Percentiles rank a stretch among this genome's conserved stretches.
These are phyloP conservation scores for Stagonosporopsis rhizophila DNA, from an alignment of 2,329 filamentous ascomycete genomes.

Conservation along the genomic window DNA sequence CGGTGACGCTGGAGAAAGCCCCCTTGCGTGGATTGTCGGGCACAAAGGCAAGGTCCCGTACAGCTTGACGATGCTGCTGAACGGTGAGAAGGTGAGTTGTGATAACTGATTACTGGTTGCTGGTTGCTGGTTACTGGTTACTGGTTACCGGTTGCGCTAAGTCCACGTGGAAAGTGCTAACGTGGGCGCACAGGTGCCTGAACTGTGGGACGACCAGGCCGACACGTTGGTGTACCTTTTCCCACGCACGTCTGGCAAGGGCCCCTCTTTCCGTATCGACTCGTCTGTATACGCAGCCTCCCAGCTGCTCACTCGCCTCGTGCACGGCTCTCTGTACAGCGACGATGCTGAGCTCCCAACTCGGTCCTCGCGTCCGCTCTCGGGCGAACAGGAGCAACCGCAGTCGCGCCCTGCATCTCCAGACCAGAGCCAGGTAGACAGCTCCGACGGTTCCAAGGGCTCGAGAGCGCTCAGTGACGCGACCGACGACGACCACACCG, in stretches of 20 bases:
- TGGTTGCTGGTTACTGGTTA: too few species aligned
- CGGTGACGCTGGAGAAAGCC: slow-evolving; percentile 19
- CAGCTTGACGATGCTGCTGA: slow-evolving; percentile 58
- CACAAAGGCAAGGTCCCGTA: slow-evolving; percentile 64
- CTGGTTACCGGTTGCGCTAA: slow-evolving; percentile 8
- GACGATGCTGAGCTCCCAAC: slow-evolving; percentile 36
- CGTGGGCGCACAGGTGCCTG: slow-evolving; percentile 54
- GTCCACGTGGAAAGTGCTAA: slow-evolving; percentile 23
- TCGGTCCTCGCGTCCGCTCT: slow-evolving; percentile 31
- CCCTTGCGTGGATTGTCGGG: slow-evolving; percentile 65
- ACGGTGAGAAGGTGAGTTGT: slow-evolving; percentile 58
- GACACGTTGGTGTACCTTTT: slow-evolving; percentile 70
- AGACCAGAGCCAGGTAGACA: slow-evolving; percentile 41
- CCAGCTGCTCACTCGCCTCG: slow-evolving; percentile 61
- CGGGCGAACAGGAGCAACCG: slow-evolving; percentile 27
- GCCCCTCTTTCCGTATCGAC: slow-evolving; percentile 68
- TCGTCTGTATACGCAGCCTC: slow-evolving; percentile 66
- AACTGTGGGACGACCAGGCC: slow-evolving; percentile 69
- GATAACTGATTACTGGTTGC: too few species aligned
- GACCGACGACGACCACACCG: slow-evolving; percentile 55
- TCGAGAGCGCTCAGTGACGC: slow-evolving; percentile 57
- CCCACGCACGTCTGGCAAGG: slow-evolving; percentile 62
- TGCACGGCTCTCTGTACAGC: slow-evolving; percentile 61
- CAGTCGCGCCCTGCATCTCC: slow-evolving; percentile 46
- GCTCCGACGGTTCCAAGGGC: slow-evolving; percentile 57